A percentile compares a stretch with the other conserved stretches of the same genome.
phyloP scores from a whole-genome alignment of 2,329 filamentous ascomycete species.

The Verticillium nubilum region DNA sequence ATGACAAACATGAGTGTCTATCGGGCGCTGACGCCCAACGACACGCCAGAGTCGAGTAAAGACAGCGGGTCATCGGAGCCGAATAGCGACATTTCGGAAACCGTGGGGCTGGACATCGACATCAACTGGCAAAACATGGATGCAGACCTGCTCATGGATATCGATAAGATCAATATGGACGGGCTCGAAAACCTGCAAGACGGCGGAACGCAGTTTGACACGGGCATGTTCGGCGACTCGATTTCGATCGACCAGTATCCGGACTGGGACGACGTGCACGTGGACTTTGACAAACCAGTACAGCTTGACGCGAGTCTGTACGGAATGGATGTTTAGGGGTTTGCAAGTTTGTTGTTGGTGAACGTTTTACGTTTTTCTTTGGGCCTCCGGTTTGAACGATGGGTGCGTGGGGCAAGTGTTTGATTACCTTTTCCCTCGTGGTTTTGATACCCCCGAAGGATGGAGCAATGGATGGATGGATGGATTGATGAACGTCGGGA shows the following conservation, averaged over 20 bases:
- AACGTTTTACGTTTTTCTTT: slow-evolving; percentile 3
- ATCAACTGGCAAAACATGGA: slow-evolving; percentile 46
- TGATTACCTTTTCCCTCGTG: not conserved
- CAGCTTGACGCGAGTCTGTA: slow-evolving; percentile 39
- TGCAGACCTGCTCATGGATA: slow-evolving; percentile 34
- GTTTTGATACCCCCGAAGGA: slow-evolving; percentile 4
- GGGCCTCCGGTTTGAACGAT: not conserved
- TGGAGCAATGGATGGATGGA: slow-evolving; percentile 2
- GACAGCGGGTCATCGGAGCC: slow-evolving; percentile 55
- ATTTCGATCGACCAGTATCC: slow-evolving; percentile 9
- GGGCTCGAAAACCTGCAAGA: slow-evolving; percentile 14
- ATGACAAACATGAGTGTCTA: slow-evolving; percentile 50
- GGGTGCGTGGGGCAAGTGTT: not conserved
- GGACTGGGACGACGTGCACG: slow-evolving; percentile 45
- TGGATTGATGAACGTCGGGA: not conserved
- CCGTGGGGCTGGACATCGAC: slow-evolving; percentile 46
- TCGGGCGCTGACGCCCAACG: slow-evolving; percentile 52
- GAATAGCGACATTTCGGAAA: slow-evolving; percentile 57
- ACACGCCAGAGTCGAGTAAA: slow-evolving; percentile 60
- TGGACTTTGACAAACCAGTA: slow-evolving; percentile 48
- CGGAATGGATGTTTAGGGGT: slow-evolving; percentile 22
- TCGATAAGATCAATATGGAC: slow-evolving; percentile 31
- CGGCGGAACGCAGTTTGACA: slow-evolving; percentile 14
- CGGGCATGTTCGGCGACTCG: slow-evolving; percentile 12
- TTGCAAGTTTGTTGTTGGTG: slow-evolving; percentile 5